Conservation (phyloP, 495 filamentous ascomycete genomes). For the Bryoglossum gracile region DNA sequence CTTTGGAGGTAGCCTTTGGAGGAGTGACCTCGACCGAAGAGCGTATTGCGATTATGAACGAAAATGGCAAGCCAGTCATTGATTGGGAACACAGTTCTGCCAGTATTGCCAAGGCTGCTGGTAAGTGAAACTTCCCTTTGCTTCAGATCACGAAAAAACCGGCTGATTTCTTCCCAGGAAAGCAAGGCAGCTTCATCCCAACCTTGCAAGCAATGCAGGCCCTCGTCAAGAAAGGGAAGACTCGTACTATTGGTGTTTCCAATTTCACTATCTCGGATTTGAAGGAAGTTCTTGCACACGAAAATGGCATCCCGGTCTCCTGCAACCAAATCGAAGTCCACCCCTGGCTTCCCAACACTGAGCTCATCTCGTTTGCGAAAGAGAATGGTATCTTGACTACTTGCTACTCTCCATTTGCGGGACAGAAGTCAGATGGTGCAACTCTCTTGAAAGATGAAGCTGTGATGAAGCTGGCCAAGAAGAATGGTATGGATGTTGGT, state of each 20-base stretch:
- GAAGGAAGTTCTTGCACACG: conserved; percentile 44
- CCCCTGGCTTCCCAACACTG: conserved; percentile 51
- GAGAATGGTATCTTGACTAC: conserved; percentile 52
- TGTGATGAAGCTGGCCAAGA: conserved; percentile 27
- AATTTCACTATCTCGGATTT: conserved; percentile 69
- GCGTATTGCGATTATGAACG: conserved; percentile 52
- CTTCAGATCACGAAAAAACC: not conserved
- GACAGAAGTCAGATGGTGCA: conserved; percentile 17
- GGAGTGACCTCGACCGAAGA: not conserved
- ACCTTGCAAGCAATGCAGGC: conserved; percentile 64
- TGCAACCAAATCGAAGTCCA: conserved; percentile 60
- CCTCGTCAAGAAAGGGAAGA: conserved; percentile 69
- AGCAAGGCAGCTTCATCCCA: conserved; percentile 8
- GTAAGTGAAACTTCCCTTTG: not conserved
- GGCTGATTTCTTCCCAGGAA: not conserved
- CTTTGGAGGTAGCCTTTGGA: conserved; percentile 2
- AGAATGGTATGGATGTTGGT: conserved; percentile 19
- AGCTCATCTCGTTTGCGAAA: conserved; percentile 46
- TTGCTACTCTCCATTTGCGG: conserved; percentile 58
- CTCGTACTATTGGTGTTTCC: conserved; percentile 70
- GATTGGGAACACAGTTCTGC: conserved; percentile 12
- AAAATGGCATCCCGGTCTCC: conserved; percentile 49
- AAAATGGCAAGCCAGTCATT: conserved; percentile 60
- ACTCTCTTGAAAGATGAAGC: conserved; percentile 26
- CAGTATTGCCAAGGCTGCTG: conserved; percentile 3